Base-by-base conservation (phyloP, 305 asterid species). In the Fraxinus velutina region DNA sequence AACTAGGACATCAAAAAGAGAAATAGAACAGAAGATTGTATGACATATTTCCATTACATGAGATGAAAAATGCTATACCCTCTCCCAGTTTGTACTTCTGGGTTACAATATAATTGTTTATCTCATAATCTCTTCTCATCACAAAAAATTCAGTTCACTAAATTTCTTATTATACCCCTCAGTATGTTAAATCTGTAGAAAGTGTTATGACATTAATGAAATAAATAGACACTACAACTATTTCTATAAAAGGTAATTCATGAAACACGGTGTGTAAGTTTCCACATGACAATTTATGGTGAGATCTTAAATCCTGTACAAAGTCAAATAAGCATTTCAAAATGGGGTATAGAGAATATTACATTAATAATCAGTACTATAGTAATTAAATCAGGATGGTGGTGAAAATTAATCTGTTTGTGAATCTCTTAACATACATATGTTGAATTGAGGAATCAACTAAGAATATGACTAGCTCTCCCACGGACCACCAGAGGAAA, bases 1-100 rank as follows among this genome's bases (percentile, higher is more conserved):
- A 37, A 72, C 60, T 52, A 55, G 72, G 82, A 55, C 39, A 57
- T 7, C n/a, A 57, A 80, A 36, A 80, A 29, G 60, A 47, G 9
- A 73, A 47, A 30, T 8, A 66, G 34, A 60, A 77, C 78, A 10
- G 32, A 64, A 64, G n/a, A 9, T 64, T 64, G 32, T 22, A 22
- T 9, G 13, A 24, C 15, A 24, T 24, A 64, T 64, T 64, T 9
- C 6, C 72, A 22, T 22, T 64, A 22, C 64, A 24, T 3, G n/a
- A 10, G 32, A 24, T 9, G 29, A 64, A 64, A 21, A 8, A 64
- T 64, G 17, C 24, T 10, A 64, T 24, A 17, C 72, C 72, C 6
- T 10, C 72, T 9, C 72, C 72, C 32, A 64, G 33, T 64, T 64
- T 64, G 32, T 64, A 22, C 64, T n/a, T n/a, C 72, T 64, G 17